Evolutionary conservation across 768 basidiomycete species (phyloP), one percentile per base, ranked within the genome.

Genomic region (Kwoniella sp.): DNA sequence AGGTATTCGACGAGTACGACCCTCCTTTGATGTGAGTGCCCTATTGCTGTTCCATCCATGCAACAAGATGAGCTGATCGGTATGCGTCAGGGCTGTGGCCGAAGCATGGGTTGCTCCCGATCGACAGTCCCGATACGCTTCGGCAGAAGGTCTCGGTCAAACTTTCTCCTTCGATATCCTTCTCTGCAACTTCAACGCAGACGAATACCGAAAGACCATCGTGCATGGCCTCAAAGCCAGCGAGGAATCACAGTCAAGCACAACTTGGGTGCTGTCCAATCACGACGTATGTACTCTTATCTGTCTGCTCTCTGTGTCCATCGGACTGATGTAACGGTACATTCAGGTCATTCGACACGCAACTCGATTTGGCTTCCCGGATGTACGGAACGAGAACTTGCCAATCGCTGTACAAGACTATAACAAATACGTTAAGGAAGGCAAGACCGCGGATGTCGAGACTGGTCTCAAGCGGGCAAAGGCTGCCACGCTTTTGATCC

Each of bases 141-240:
- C 71, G 0, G 53, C 71, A 1, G 67, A 71, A 4, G 73, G 73
- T 41, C 66, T 77, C 29, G 75, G 75, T 22, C 75, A 77, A 41
- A 60, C 71, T 9, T 77, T 77, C 69, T 70, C 71, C 8, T 77
- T 77, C 66, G 73, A 74, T 62, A 68, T 77, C 34, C 64, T 77
- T 37, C 55, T 73, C 38, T 69, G 65, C 26, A 66, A 67, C 41
- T 77, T 62, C 66, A 53, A 69, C 48, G 55, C 65, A 2, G 55
- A 70, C n/a, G 65, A 64, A 15, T 72, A 70, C 67, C 58, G 61
- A 55, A 25, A 57, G 3, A 65, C 57, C 23, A 72, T 76, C 54
- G 61, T 61, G 17, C 30, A 61, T 20, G 64, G 65, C 12, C 50
- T 73, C 25, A 55, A 57, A 38, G 69, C 62, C 25, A 58, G 57